Conservation (phyloP, 2,329 filamentous ascomycete genomes). For the Rutstroemia sydowiana region DNA sequence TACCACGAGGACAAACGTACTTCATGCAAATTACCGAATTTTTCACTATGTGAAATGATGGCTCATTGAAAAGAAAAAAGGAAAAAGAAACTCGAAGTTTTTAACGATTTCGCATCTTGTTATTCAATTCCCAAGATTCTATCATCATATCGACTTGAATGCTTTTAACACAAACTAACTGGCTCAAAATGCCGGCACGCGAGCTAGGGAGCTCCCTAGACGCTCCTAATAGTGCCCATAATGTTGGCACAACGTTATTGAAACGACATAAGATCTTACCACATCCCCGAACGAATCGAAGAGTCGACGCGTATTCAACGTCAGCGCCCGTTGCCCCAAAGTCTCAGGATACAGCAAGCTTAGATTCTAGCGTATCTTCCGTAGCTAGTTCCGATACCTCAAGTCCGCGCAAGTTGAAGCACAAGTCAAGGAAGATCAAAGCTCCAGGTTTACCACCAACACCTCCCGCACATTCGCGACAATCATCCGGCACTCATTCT, state of each 20-base stretch:
- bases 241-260: slow-evolving; percentile 23
- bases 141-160: slow-evolving; percentile 22
- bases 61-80: too few species aligned
- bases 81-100: not conserved
- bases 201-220: slow-evolving; percentile 25
- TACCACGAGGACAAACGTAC: not conserved
- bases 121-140: not conserved
- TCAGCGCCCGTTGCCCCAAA: slow-evolving; percentile 18
- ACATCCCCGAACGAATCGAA: slow-evolving; percentile 25
- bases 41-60: not conserved
- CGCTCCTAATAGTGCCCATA: slow-evolving; percentile 22
- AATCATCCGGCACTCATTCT: slow-evolving; percentile 41
- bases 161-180: slow-evolving; percentile 30
- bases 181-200: slow-evolving; percentile 29
- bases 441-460: slow-evolving; percentile 45
- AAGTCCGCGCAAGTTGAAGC: slow-evolving; percentile 28
- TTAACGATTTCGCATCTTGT: not conserved
- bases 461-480: slow-evolving; percentile 52
- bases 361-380: slow-evolving; percentile 23
- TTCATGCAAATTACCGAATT: slow-evolving; percentile 6
- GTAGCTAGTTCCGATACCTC: slow-evolving; percentile 24
- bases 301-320: slow-evolving; percentile 14
- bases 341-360: slow-evolving; percentile 18
- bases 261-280: slow-evolving; percentile 29
- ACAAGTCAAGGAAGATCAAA: slow-evolving; percentile 25